phyloP scores from a whole-genome alignment of 768 basidiomycete genomes.

The Suillus subaureus region DNA sequence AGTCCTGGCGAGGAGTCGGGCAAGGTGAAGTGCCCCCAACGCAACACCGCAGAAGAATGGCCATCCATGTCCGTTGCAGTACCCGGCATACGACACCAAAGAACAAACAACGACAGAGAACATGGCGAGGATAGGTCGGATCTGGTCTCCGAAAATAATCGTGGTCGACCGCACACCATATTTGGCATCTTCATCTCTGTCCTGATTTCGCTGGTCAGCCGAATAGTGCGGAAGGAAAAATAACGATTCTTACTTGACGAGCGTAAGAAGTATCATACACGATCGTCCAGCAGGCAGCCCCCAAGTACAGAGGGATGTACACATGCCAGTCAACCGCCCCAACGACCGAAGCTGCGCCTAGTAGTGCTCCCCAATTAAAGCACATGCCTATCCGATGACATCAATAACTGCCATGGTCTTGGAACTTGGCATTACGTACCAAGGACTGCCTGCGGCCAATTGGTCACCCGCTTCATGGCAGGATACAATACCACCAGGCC shows the following conservation, averaged over 20 bases:
- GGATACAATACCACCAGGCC: conserved; percentile 23
- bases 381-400: background rate
- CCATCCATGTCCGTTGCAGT: conserved; percentile 44
- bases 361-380: background rate
- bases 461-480: conserved; percentile 30
- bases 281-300: background rate
- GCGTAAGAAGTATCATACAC: background rate
- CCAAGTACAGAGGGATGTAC: background rate
- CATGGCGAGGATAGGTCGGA: conserved; percentile 54
- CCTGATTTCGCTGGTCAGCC: conserved; percentile 68
- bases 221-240: conserved; percentile 16
- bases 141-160: conserved; percentile 64
- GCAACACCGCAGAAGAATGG: background rate
- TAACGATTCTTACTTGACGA: background rate
- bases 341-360: background rate
- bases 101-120: conserved; percentile 57
- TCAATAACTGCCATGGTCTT: background rate
- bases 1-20: background rate
- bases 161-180: conserved; percentile 80
- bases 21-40: background rate
- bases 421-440: conserved; percentile 13
- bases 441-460: conserved; percentile 33
- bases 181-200: conserved; percentile 70
- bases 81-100: conserved; percentile 50
- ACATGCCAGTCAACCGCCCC: conserved; percentile 2